Base-by-base conservation (phyloP, 345 rosid genomes). In the Rhizophora mangle region DNA sequence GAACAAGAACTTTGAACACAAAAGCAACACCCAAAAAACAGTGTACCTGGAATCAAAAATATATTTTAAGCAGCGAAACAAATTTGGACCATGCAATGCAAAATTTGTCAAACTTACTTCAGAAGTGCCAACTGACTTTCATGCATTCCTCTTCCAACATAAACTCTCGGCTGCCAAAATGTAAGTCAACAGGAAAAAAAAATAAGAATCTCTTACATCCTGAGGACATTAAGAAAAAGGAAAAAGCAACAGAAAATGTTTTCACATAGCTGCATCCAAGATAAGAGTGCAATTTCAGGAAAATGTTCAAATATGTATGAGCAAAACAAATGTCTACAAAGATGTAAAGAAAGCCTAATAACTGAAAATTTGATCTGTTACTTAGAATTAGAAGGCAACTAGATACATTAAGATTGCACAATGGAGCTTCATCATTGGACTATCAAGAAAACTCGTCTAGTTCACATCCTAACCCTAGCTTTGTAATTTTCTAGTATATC, bases 101-200 rank as follows among this genome's bases (percentile, higher is more conserved):
- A 52, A 67, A 52, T 61, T 64, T 68, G 27, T 6, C 18, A 60
- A 60, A 87, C 97, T 84, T 78, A 94, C 98, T 94, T 94, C 58
- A 94, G 66, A 59, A 94, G 92, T 65, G 95, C 65, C 81, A 89
- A 84, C 74, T 91, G 98, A 69, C 98, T 94, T 81, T 94, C 98
- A 80, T 94, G 98, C 98, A 94, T 91, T 72, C 98, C 98, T 79
- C 98, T 87, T 51, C 98, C 98, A 59, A 94, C 76, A 67, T 91
- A 94, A 68, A 91, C 83, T 82, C 98, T 86, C 67, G 97, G 98
- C 97, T 94, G 93, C 80, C 78, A 66, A 68, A 16, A 71, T 75
- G 58, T 30, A 74, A 66, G 8, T 37, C 56, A 68, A 63, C 63
- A 53, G 82, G 64, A 32, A 61, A 63, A 76, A 73, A 49, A 67